phyloP scores from a whole-genome alignment of 345 rosid genomes.

The Arabis alpina region DNA sequence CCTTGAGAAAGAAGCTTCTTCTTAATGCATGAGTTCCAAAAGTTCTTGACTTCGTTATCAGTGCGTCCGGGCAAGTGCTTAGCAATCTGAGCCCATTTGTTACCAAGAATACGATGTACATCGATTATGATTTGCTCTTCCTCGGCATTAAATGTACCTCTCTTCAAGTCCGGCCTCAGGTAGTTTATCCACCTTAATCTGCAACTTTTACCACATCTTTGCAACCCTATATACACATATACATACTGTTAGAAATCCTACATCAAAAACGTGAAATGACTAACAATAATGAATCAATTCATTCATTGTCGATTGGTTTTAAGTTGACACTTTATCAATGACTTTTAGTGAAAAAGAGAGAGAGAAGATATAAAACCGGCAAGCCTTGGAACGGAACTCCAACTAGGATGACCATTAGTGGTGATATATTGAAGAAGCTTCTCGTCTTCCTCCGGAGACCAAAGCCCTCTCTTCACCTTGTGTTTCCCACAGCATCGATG shows the following conservation, averaged over 20 bases:
- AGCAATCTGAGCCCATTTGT: conserved; percentile 55
- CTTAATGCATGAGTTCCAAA: conserved; percentile 79
- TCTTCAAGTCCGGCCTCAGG: conserved; percentile 57
- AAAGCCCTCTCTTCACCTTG: conserved; percentile 74
- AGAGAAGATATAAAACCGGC: conserved; percentile 50
- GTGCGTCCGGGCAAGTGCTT: conserved; percentile 81
- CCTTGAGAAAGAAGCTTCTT: conserved; percentile 71
- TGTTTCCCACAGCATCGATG: conserved; percentile 76
- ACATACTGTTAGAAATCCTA: not conserved
- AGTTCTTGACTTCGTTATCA: conserved; percentile 79
- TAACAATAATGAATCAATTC: not conserved
- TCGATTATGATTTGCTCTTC: conserved; percentile 66
- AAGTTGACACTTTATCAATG: not conserved
- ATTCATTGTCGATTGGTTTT: not conserved
- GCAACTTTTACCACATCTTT: conserved; percentile 71
- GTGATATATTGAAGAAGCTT: conserved; percentile 66
- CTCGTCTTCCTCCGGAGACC: conserved; percentile 85
- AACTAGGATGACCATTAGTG: conserved; percentile 68
- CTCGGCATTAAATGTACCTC: conserved; percentile 55
- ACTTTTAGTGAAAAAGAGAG: not conserved
- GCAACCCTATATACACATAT: conserved; percentile 47
- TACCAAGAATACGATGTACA: conserved; percentile 66
- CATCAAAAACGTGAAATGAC: not conserved
- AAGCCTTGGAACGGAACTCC: conserved; percentile 83
- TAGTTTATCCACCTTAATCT: conserved; percentile 72